Base-by-base conservation (phyloP, 805 yeast species). In the Candida sakaeoensis region DNA sequence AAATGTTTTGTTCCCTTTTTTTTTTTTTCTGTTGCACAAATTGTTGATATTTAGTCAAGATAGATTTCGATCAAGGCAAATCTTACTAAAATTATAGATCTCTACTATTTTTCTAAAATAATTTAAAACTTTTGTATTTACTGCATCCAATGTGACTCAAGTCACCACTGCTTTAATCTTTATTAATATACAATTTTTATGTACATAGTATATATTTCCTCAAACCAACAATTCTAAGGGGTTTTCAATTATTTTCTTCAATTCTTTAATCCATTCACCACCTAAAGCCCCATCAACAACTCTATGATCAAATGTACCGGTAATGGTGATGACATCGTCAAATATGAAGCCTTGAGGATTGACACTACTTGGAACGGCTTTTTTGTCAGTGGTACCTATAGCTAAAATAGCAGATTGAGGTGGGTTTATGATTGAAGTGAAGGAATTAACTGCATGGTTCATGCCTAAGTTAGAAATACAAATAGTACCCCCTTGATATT, bases 401-500 rank as follows among this genome's bases (percentile, higher is more conserved):
- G 99, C 99, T 55, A 93, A 69, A 57, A 93, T 93, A 37, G 96
- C 82, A 37, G 90, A 76, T 70, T 91, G 99, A 40, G 99, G 99
- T 47, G 96, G 98, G 79, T 93, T 93, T 65, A 93, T 82, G 68
- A 93, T 93, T 26, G 99, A 91, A 22, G 99, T 91, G 80, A 93
- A 93, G 61, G 84, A 58, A 49, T 80, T 75, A 34, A 91, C 97
- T 41, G 99, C 98, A 43, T 72, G 79, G 80, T 93, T 93, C 99
- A 93, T 93, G 62, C 99, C 99, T 76, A 93, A 75, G 83, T 93
- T 93, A 51, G 98, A 93, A 60, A 93, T 91, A 64, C 97, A 89
- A 66, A 93, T 87, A 54, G 99, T 90, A 61, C 99, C 99, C 57
- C 99, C 99, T 77, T 88, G 96, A 82, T 85, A 93, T 73, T 93